Evolutionary conservation across 169 alveolate species (phyloP).

Genomic region (Prorocentrum cordatum): DNA sequence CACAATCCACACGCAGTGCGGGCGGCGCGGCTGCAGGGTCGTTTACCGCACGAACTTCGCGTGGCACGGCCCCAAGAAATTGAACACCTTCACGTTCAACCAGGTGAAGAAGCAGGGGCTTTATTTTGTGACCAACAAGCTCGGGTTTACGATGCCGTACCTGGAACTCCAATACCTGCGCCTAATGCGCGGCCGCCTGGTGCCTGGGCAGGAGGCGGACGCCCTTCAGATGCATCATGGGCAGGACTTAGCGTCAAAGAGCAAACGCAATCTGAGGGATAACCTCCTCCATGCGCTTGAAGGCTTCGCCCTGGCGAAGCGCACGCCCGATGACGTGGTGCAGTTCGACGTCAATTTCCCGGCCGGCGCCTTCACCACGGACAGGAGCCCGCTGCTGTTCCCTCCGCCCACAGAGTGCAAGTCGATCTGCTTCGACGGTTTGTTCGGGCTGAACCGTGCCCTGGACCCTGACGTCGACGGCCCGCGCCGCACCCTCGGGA

Average conservation of each 20-base stretch:
- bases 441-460: background rate
- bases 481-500: background rate
- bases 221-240: background rate
- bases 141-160: background rate
- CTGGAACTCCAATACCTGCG: background rate
- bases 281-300: conserved; percentile 7
- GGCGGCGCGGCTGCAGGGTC: too few relatives aligned
- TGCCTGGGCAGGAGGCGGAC: background rate
- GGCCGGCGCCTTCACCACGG: background rate
- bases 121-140: background rate
- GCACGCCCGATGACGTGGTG: background rate
- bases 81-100: background rate
- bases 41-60: background rate
- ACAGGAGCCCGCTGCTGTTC: background rate
- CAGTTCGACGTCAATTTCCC: conserved; percentile 1
- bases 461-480: background rate
- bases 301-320: background rate
- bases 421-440: background rate
- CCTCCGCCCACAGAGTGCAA: background rate
- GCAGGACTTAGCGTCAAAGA: background rate
- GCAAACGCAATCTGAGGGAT: background rate
- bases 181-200: background rate
- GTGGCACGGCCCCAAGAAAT: background rate
- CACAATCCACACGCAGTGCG: too few relatives aligned
- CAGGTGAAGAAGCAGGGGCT: background rate